Evolutionary conservation across 495 filamentous ascomycete species (phyloP).

Genomic region (Aspergillus conjunctus): DNA sequence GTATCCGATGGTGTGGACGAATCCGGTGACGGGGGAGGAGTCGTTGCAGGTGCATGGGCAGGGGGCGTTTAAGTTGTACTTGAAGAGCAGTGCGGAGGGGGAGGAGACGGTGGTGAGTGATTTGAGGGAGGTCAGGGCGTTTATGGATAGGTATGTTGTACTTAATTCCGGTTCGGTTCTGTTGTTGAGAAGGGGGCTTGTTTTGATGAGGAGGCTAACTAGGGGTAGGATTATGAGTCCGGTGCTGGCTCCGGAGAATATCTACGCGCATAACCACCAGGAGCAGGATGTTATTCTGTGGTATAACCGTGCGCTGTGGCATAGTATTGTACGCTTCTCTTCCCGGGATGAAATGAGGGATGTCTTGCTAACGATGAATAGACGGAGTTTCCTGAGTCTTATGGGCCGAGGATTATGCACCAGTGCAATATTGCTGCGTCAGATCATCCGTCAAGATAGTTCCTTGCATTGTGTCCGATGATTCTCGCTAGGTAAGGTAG

Average conservation of each 20-base stretch:
- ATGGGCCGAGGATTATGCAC: slow-evolving; percentile 14
- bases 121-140: slow-evolving; percentile 9
- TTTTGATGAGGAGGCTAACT: not conserved
- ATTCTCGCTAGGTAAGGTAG: no score
- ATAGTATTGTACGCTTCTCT: slow-evolving; percentile 10
- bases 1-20: slow-evolving; percentile 17
- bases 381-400: slow-evolving; percentile 15
- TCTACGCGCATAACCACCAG: slow-evolving; percentile 15
- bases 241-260: slow-evolving; percentile 12
- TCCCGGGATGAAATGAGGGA: not conserved
- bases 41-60: slow-evolving; percentile 9
- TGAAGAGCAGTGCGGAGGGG: not conserved
- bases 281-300: slow-evolving; percentile 16
- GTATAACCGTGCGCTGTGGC: slow-evolving; percentile 14
- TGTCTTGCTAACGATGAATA: not conserved
- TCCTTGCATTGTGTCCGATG: no score
- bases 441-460: slow-evolving; percentile 18
- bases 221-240: slow-evolving; percentile 12
- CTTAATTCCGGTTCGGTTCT: not conserved
- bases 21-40: slow-evolving; percentile 14
- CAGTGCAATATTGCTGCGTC: slow-evolving; percentile 16
- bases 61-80: slow-evolving; percentile 10
- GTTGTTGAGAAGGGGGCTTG: not conserved
- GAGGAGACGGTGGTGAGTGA: slow-evolving; percentile 4
- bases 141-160: slow-evolving; percentile 7